A percentile compares a stretch with the other conserved stretches of the same genome.
phyloP scores from a whole-genome alignment of 805 yeast species.

The Saturnispora quitensis region DNA sequence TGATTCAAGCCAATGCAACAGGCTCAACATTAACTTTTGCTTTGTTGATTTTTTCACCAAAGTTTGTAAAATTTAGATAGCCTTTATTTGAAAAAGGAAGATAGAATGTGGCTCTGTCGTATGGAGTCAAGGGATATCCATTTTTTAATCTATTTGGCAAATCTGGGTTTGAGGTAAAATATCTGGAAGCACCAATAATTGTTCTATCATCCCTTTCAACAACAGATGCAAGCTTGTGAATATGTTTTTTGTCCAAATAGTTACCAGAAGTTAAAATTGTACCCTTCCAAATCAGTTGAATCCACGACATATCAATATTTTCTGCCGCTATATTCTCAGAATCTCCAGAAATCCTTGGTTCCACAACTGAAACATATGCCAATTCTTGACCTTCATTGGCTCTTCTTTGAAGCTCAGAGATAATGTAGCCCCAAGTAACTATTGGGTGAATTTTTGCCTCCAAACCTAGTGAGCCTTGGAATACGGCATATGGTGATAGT shows the following conservation, averaged over 20 bases:
- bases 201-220: conserved; percentile 33
- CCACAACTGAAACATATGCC: conserved; percentile 31
- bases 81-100: no score
- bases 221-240: conserved; percentile 13
- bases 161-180: conserved; percentile 38
- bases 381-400: conserved; percentile 17
- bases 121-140: conserved; percentile 30
- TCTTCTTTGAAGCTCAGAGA: conserved; percentile 29
- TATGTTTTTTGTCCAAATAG: conserved; percentile 22
- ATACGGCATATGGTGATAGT: conserved; percentile 38
- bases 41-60: conserved; percentile 1
- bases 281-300: conserved; percentile 29
- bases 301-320: conserved; percentile 12
- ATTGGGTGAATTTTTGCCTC: conserved; percentile 28
- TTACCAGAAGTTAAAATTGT: conserved; percentile 20
- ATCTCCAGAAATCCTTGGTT: conserved; percentile 65
- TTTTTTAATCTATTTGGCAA: conserved; percentile 29
- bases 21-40: no score
- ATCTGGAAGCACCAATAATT: conserved; percentile 33
- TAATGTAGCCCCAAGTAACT: conserved; percentile 30
- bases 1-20: no score
- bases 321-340: conserved; percentile 4
- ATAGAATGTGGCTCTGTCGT: no score
- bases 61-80: conserved; percentile 3
- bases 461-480: conserved; percentile 32